Evolutionary conservation across 371 early-diverging fungal species (phyloP), one percentile per base, ranked within the genome.

Genomic region (Amoeboaphelidium protococcarum): DNA sequence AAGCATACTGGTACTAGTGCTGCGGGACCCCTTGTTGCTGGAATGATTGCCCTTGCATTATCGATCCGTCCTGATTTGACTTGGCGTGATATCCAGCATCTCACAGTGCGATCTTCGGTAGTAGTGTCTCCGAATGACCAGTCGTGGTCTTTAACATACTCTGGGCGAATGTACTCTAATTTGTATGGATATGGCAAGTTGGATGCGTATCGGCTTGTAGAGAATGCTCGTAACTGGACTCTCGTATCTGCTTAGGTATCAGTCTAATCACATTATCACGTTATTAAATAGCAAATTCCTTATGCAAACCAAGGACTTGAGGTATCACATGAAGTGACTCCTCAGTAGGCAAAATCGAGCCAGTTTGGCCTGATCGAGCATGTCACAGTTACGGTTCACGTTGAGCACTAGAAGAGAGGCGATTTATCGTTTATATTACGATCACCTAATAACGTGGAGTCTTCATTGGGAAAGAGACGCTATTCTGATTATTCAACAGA

Each of bases 71-170:
- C 48, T 23, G 52, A 46, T 20, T 43, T 57, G 40, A 24, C 21
- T 19, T 57, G 57, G 57, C 50, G 57, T 23, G 57, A 57, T 45
- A 40, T 57, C 19, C 57, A 57, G 41, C 48, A 57, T 41, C 19
- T 57, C 6, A 43, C 51, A 10, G 43, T 57, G 16, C 13, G 51
- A 23, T 52, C 52, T 21, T 47, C 55, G 20, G 31, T 26, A 12
- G 3, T 21, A 16, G 47, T 42, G 2, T 41, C 47, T 22, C 26
- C 51, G 1, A 25, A 22, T 3, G 55, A 51, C 21, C 25, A 23
- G 2, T 40, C 23, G 3, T 57, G 57, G 57, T 0, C 3, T 4
- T n/a, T 19, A 13, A 54, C 47, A 25, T 54, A 51, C 0, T 41
- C 50, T 1, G 52, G 52, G 2, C 46, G 41, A 21, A 23, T 12